Evolutionary conservation across 345 rosid genomes (phyloP).

Genomic region (Odontarrhena argentea): DNA sequence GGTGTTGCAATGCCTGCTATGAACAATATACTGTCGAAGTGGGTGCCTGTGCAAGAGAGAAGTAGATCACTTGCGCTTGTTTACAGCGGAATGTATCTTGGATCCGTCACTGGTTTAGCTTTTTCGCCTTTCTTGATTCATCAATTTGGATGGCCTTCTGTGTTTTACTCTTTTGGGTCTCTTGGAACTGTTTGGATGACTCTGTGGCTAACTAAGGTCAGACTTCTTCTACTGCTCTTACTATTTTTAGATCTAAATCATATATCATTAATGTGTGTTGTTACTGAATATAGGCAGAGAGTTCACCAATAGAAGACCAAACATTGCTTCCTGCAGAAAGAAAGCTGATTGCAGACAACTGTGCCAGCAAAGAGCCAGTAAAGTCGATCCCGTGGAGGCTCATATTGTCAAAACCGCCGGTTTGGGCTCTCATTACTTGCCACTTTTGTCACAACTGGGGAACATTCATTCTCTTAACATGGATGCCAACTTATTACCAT

Average conservation of each 20-base stretch:
- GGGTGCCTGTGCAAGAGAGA: conserved; percentile 95
- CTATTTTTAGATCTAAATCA: not conserved
- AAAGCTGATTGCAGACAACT: conserved; percentile 56
- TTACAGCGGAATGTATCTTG: conserved; percentile 94
- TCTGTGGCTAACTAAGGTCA: conserved; percentile 80
- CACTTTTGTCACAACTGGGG: conserved; percentile 98
- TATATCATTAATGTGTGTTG: conserved; percentile 6
- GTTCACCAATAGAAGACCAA: conserved; percentile 84
- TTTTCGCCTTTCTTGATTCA: conserved; percentile 92
- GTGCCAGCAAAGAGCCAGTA: conserved; percentile 65
- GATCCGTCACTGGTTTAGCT: conserved; percentile 92
- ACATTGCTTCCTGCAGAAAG: conserved; percentile 69
- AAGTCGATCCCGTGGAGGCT: conserved; percentile 81
- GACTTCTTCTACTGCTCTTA: not conserved
- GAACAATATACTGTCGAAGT: conserved; percentile 89
- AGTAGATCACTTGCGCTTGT: conserved; percentile 90
- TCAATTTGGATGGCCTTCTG: conserved; percentile 93
- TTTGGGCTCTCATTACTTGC: conserved; percentile 80
- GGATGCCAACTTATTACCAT: conserved; percentile 97
- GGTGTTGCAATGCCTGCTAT: conserved; percentile 99
- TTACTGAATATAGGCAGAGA: conserved; percentile 59
- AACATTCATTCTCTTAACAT: conserved; percentile 88
- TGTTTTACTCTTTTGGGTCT: conserved; percentile 92
- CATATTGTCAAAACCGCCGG: conserved; percentile 84
- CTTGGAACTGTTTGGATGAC: conserved; percentile 85